phyloP scores from a whole-genome alignment of 139 green algal genomes.

The Desmodesmus armatus region DNA sequence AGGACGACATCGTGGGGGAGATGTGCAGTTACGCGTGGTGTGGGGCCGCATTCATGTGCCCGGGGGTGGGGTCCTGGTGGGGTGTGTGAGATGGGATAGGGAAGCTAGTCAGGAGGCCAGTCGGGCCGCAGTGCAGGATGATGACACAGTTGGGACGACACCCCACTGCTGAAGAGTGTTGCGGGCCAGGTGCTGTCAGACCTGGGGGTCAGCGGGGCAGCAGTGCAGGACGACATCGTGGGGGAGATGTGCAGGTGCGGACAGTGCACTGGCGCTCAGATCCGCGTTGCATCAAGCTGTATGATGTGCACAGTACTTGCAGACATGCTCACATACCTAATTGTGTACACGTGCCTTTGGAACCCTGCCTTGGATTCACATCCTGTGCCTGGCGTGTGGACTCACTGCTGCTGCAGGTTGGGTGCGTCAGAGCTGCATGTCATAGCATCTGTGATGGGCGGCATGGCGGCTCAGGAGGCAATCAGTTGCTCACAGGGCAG shows the following conservation, averaged over 20 bases:
- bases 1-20: constrained; percentile 82
- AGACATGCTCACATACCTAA: background rate
- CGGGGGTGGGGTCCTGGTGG: too few species aligned
- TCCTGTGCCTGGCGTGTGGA: constrained; percentile 20
- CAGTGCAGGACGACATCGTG: constrained; percentile 73
- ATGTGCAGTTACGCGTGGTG: constrained; percentile 59
- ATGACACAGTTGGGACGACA: constrained; percentile 72
- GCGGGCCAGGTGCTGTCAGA: constrained; percentile 60
- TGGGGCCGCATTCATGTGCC: too few species aligned
- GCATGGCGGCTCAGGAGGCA: constrained; percentile 93
- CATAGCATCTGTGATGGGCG: constrained; percentile 90
- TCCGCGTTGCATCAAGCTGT: background rate
- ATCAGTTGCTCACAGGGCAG: too few species aligned
- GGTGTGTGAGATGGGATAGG: too few species aligned
- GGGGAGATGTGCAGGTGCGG: constrained; percentile 75
- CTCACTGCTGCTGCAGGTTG: constrained; percentile 48
- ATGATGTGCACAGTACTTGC: background rate
- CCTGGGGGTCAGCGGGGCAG: constrained; percentile 16
- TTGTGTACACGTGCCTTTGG: too few species aligned
- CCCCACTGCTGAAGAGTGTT: constrained; percentile 72
- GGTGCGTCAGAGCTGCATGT: constrained; percentile 89
- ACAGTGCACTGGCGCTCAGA: background rate
- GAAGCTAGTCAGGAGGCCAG: too few species aligned
- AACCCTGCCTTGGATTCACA: too few species aligned
- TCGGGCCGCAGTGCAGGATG: too few species aligned